Evolutionary conservation across 768 basidiomycete species (phyloP).

Genomic region (Psilocybe subaeruginosa): DNA sequence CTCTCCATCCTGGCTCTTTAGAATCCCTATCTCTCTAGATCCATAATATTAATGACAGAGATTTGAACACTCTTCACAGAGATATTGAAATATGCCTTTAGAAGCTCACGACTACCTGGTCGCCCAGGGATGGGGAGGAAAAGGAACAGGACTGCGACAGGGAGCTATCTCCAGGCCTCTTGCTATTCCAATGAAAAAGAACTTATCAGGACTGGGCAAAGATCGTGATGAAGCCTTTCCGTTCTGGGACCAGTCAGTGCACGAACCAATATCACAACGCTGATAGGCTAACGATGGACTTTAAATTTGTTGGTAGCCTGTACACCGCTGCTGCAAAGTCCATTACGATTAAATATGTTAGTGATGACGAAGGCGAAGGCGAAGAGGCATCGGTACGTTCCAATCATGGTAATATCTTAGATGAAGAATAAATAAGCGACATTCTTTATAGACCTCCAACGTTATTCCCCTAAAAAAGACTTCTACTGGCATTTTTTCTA

Average conservation of each 20-base stretch:
- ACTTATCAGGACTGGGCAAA: slow-evolving; percentile 84
- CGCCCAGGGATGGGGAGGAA: slow-evolving; percentile 87
- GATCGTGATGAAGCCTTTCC: slow-evolving; percentile 95
- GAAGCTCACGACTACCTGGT: slow-evolving; percentile 75
- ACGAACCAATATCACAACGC: neutral
- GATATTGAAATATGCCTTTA: slow-evolving; percentile 53
- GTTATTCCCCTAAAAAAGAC: slow-evolving; percentile 54
- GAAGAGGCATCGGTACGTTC: slow-evolving; percentile 20
- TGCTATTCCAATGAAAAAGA: slow-evolving; percentile 82
- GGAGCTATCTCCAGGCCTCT: slow-evolving; percentile 81
- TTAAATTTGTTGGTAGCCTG: slow-evolving; percentile 45
- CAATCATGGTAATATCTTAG: neutral
- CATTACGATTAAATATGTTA: slow-evolving; percentile 70
- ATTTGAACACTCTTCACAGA: neutral
- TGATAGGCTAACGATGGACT: neutral
- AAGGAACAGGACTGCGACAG: slow-evolving; percentile 81
- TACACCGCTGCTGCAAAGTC: slow-evolving; percentile 84
- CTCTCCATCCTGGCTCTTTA: neutral
- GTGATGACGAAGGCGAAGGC: slow-evolving; percentile 52
- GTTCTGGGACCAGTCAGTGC: slow-evolving; percentile 95
- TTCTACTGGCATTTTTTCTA: slow-evolving; percentile 75
- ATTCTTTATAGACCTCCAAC: slow-evolving; percentile 5
- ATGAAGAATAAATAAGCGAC: neutral
- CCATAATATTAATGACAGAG: neutral
- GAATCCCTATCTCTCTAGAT: neutral